Evolutionary conservation across 177 flowering plant genomes (phyloP).

Genomic region (Vitis hybrid): DNA sequence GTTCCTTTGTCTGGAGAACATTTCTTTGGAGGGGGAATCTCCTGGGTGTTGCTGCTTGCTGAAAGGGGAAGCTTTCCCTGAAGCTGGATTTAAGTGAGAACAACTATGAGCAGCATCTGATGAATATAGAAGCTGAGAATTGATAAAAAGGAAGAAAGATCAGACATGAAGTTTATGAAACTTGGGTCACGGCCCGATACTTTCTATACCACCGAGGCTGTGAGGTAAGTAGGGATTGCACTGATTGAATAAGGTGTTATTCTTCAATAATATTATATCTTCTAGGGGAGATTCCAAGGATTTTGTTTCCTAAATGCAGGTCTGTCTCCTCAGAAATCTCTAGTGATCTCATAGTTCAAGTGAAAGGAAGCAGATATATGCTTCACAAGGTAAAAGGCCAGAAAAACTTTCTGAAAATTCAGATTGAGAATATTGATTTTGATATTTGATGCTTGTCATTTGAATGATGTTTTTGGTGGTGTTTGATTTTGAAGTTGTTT

Average conservation of each 20-base stretch:
- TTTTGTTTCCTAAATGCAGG: constrained; percentile 42
- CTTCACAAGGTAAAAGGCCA: constrained; percentile 78
- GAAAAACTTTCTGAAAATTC: neutral
- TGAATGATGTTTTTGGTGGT: neutral
- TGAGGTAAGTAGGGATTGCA: constrained; percentile 47
- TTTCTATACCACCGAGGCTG: constrained; percentile 73
- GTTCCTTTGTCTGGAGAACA: constrained; percentile 7
- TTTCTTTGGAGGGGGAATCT: constrained; percentile 7
- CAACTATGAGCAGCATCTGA: constrained; percentile 7
- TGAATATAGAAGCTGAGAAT: constrained; percentile 8
- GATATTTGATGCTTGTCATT: neutral
- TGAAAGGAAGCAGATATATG: constrained; percentile 66
- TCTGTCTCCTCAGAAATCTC: constrained; percentile 85
- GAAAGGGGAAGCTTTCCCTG: constrained; percentile 8
- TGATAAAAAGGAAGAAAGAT: constrained; percentile 11
- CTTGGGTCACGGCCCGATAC: constrained; percentile 95
- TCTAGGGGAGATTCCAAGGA: neutral
- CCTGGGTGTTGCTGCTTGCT: constrained; percentile 3
- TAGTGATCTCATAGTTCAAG: constrained; percentile 84
- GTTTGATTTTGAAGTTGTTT: constrained; percentile 1
- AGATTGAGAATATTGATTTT: neutral
- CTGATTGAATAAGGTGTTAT: constrained; percentile 1
- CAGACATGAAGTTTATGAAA: constrained; percentile 94
- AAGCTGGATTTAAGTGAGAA: constrained; percentile 8
- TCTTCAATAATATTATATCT: neutral